phyloP scores from a whole-genome alignment of 306 rosid species.

The Trifolium repens region DNA sequence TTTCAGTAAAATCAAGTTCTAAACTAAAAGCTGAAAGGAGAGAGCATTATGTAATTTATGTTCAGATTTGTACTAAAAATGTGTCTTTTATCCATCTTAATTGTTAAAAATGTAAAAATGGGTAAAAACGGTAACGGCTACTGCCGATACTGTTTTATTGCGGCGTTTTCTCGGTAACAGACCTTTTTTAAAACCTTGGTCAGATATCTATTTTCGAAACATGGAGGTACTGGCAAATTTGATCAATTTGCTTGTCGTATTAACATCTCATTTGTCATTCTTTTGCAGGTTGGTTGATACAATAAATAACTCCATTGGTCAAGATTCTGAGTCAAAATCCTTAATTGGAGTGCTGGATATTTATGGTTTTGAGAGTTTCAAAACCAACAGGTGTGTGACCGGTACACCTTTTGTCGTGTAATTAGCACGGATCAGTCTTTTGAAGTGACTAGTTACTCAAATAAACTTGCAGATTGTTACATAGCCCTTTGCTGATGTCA shows the following conservation, averaged over 20 bases:
- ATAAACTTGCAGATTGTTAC: constrained; percentile 21
- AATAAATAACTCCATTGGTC: constrained; percentile 84
- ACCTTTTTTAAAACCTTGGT: not conserved
- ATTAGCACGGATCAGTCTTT: constrained; percentile 37
- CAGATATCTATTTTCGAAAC: constrained; percentile 23
- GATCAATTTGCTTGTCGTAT: constrained; percentile 22
- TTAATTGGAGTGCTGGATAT: constrained; percentile 96
- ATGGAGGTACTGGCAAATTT: constrained; percentile 33
- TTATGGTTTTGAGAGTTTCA: constrained; percentile 97
- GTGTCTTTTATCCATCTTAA: too few relatives aligned
- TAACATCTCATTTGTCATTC: constrained; percentile 37
- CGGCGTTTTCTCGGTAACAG: too few relatives aligned
- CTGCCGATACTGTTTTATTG: too few relatives aligned
- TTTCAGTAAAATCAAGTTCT: too few relatives aligned
- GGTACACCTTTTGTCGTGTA: constrained; percentile 57
- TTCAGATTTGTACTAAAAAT: too few relatives aligned
- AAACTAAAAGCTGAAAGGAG: too few relatives aligned
- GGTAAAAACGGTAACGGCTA: too few relatives aligned
- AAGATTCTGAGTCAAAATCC: constrained; percentile 80
- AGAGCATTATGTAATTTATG: too few relatives aligned
- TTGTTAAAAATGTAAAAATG: too few relatives aligned
- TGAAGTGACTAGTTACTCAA: constrained; percentile 32
- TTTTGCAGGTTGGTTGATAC: constrained; percentile 83
- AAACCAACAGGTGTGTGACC: constrained; percentile 91
- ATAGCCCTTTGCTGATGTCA: constrained; percentile 7